phyloP scores from a whole-genome alignment of 2,329 filamentous ascomycete species.

The Botryotinia calthae region DNA sequence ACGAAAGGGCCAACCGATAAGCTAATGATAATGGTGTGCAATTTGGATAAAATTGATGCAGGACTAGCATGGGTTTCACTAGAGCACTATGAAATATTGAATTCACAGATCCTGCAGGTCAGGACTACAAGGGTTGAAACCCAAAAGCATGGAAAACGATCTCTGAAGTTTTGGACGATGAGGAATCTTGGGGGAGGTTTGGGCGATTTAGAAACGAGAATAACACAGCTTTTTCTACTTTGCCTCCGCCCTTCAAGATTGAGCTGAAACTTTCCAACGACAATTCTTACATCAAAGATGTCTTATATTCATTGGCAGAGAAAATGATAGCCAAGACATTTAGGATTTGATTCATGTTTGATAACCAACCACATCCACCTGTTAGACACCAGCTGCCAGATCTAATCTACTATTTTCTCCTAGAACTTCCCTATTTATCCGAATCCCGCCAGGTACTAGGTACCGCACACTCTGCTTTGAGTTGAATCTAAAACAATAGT shows the following conservation, averaged over 20 bases:
- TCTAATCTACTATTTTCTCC: neutral
- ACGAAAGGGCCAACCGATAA: slow-evolving; percentile 17
- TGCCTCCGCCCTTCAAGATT: neutral
- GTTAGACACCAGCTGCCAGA: slow-evolving; percentile 8
- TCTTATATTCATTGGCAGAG: slow-evolving; percentile 1
- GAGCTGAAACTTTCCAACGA: slow-evolving; percentile 6
- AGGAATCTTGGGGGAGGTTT: neutral
- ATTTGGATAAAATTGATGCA: slow-evolving; percentile 21
- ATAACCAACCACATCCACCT: neutral
- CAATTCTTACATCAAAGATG: neutral
- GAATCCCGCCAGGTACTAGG: neutral
- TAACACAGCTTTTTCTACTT: neutral
- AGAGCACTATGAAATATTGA: slow-evolving; percentile 27
- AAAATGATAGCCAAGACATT: slow-evolving; percentile 14
- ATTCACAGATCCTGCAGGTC: slow-evolving; percentile 30
- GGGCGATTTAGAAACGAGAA: neutral
- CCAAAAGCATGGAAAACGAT: slow-evolving; percentile 4
- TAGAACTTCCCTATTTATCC: slow-evolving; percentile 2
- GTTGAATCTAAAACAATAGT: slow-evolving; percentile 10
- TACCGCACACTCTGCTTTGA: neutral
- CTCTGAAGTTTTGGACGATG: neutral
- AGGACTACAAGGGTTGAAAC: neutral
- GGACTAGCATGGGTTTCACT: slow-evolving; percentile 15
- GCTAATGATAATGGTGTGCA: slow-evolving; percentile 12
- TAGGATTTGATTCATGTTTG: slow-evolving; percentile 16